Evolutionary conservation across 805 yeast genomes (phyloP).

Genomic region (Monosporozyma unispora): DNA sequence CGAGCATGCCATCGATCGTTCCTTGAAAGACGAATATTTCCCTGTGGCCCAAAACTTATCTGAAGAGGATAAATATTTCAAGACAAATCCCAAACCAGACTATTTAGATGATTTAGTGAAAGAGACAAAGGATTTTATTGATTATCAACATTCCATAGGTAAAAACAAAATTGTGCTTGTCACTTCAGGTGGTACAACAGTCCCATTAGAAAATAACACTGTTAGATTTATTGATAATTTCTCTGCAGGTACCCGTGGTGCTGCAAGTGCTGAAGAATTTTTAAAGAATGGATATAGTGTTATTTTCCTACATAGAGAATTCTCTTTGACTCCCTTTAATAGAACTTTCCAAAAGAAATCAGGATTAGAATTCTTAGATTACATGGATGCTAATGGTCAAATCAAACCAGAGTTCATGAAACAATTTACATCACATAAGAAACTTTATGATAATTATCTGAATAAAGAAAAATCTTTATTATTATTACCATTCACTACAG

Average conservation of each 20-base stretch:
- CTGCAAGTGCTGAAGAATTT: conserved; percentile 89
- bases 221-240: conserved; percentile 95
- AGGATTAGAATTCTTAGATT: conserved; percentile 70
- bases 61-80: conserved; percentile 64
- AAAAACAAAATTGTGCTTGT: conserved; percentile 62
- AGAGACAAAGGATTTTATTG: conserved; percentile 54
- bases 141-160: conserved; percentile 37
- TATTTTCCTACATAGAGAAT: conserved; percentile 85
- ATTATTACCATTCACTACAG: conserved; percentile 84
- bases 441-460: conserved; percentile 27
- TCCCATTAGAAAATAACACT: conserved; percentile 92
- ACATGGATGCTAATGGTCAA: conserved; percentile 52
- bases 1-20: conserved; percentile 68
- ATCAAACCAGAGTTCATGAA: conserved; percentile 52
- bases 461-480: conserved; percentile 31
- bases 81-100: conserved; percentile 59
- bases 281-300: conserved; percentile 84
- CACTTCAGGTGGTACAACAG: conserved; percentile 97
- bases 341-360: conserved; percentile 70
- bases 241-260: conserved; percentile 97
- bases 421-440: conserved; percentile 53
- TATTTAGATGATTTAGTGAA: conserved; percentile 55
- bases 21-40: conserved; percentile 48
- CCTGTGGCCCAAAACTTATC: conserved; percentile 65
- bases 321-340: conserved; percentile 85